Evolutionary conservation across 1,284 basidiomycete species (phyloP), one percentile per base, ranked within the genome.

Genomic region (Sanghuangporus weigelae): DNA sequence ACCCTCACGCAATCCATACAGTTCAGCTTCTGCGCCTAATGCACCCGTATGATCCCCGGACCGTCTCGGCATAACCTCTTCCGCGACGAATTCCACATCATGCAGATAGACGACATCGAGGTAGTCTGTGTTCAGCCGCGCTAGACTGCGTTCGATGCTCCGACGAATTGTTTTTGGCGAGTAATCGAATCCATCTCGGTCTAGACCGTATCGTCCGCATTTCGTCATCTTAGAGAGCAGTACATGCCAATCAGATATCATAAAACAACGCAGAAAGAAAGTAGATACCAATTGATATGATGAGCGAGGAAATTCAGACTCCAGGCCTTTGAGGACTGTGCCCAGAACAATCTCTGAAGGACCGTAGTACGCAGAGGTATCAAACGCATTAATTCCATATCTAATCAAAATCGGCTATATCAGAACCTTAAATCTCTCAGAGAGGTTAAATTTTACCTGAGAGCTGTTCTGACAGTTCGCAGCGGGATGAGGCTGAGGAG

Each of bases 291-390:
- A 74, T 69, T 86, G 82, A 73, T 96, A 97, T 0, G 87, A 85
- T 14, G 83, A 81, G 31, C 95, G 84, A 19, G 93, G 93, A 71
- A 89, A 95, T 70, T 93, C 89, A 59, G 75, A 73, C 54, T 78
- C 75, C 21, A 96, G 76, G 0, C 83, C 78, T 57, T 84, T 75
- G 26, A 96, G 78, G 3, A 85, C 84, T 55, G 89, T 84, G 10
- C 96, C 96, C 19, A 98, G 80, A 1, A 97, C 83, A 65, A 92
- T 85, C 76, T 98, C 96, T 2, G 95, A 97, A 1, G 89, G 86
- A 38, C 93, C 93, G 75, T 99, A 98, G 75, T 89, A 93, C 6
- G 89, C 81, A 14, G 89, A 83, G 0, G 96, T 98, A 73, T 99
- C 96, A 72, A 99, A 94, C 0, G 92, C 91, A 55, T 79, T 83